These are phyloP conservation scores for Panaeolus cyanescens DNA, from an alignment of 768 basidiomycete genomes.

Conservation along the genomic window DNA sequence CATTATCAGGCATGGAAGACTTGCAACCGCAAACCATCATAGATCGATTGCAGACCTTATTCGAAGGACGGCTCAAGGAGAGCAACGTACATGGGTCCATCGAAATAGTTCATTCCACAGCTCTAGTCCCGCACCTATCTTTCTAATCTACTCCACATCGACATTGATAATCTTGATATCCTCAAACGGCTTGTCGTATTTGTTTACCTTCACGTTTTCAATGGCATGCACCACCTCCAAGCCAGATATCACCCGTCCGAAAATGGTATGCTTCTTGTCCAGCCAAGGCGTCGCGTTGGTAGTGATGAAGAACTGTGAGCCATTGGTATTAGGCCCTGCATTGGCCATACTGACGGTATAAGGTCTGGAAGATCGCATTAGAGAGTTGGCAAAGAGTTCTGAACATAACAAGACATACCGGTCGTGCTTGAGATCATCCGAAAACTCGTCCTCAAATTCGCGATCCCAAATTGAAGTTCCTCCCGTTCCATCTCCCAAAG, in stretches of 20 bases:
- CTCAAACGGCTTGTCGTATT: slow-evolving; percentile 87
- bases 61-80: slow-evolving; percentile 27
- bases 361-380: slow-evolving; percentile 51
- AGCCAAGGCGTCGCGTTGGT: slow-evolving; percentile 94
- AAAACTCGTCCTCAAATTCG: slow-evolving; percentile 94
- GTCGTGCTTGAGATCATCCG: slow-evolving; percentile 87
- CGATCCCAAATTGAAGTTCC: slow-evolving; percentile 88
- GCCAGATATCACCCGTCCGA: slow-evolving; percentile 85
- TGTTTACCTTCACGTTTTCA: slow-evolving; percentile 87
- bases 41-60: slow-evolving; percentile 30
- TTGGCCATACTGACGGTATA: slow-evolving; percentile 98
- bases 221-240: slow-evolving; percentile 90
- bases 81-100: slow-evolving; percentile 4
- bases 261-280: slow-evolving; percentile 91
- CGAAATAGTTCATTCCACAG: slow-evolving; percentile 6
- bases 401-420: slow-evolving; percentile 45
- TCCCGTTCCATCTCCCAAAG: slow-evolving; percentile 92
- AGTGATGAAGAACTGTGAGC: slow-evolving; percentile 98
- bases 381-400: background rate
- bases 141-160: slow-evolving; percentile 56
- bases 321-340: slow-evolving; percentile 87
- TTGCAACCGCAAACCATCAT: slow-evolving; percentile 25
- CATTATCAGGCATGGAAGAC: slow-evolving; percentile 18
- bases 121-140: slow-evolving; percentile 10
- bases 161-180: slow-evolving; percentile 91